Base-by-base conservation (phyloP, 352 stramenopile genomes). In the Pythium vanterpoolii region DNA sequence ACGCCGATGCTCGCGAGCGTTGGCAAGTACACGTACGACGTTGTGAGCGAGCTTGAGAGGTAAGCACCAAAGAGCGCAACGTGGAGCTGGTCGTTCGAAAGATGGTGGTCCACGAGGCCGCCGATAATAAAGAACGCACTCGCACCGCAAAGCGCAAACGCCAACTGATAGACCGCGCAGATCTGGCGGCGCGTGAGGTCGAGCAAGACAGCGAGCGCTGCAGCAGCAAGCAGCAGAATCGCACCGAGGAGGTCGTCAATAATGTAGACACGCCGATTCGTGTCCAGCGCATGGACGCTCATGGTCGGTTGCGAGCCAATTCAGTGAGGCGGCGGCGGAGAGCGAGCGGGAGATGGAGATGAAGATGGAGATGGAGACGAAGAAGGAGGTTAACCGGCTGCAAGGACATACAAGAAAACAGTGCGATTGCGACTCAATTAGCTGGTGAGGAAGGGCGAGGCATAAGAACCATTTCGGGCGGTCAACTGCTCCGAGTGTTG, bases 211-310 rank as follows among this genome's bases (percentile, higher is more conserved):
- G 43, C 66, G 30, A 90, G 77, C 2, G 60, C 72, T 2, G 77
- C 65, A 0, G 74, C 71, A 11, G 75, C 76, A 11, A 91, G 67
- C 24, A 93, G 57, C 10, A 91, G 57, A 26, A 93, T 69, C 4
- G 72, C 72, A 5, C 81, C 81, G 24, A 93, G 69, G 24, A 93
- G 58, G 46, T 93, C 81, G 50, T 93, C 72, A 36, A 93, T 87
- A 63, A 90, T 81, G 62, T 82, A 72, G 14, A 90, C 80, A 38
- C 73, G 76, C 11, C 77, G 69, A 10, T 64, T 34, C 31, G 50
- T 55, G 40, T 49, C 43, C 9, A 49, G 43, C 23, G 43, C 43
- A 24, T 49, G 21, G 4, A 28, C 43, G 43, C 23, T 49, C 43
- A 49, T 49, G 43, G 23, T 47, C 34, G 34, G n/a, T n/a, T 13